Base-by-base conservation (phyloP, 2,329 filamentous ascomycete species). In the Trichophyton benhamiae region DNA sequence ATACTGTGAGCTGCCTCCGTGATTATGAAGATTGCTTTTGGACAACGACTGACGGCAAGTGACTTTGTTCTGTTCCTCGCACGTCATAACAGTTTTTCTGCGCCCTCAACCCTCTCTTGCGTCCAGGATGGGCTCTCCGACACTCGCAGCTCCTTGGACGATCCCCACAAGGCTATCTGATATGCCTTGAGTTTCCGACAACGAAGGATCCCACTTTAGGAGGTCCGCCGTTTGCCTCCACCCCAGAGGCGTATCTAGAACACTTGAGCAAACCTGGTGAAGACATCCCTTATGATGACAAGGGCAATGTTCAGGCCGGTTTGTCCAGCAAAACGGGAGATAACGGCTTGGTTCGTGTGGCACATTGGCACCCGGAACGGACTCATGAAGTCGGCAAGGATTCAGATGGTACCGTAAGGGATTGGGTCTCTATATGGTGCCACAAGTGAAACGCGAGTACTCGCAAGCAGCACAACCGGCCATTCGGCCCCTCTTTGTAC, bases 161-260 rank as follows among this genome's bases (percentile, higher is more conserved):
- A 13, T 72, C 74, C 1, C 72, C 71, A 2, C 64, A 63, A 1
- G 82, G 82, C 4, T 74, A 76, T 57, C 75, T 86, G 60, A 77
- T 86, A 57, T 86, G 83, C 73, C 80, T 95, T 64, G 89, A 95
- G 71, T 95, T 87, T 71, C 90, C 90, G 8, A 84, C 86, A 0
- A 80, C 83, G 64, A 94, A 91, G 71, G 79, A 83, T 48, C 80
- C 86, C 8, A 78, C 77, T 9, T 78, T 80, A 8, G 79, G 79
- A 8, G 89, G 90, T 0, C 89, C 90, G 11, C 89, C 90, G 1
- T 91, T 83, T 79, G 83, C 85, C 6, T 74, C 89, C 46, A 82
- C 83, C 11, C 81, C 87, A 0, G 81, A 84, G 63, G 82, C 88
- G 30, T 94, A 95, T 72, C 76, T 84, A 67, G 85, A 84, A 64